A percentile compares a stretch with the other conserved stretches of the same genome.
phyloP scores from a whole-genome alignment of 495 filamentous ascomycete species.

The Elaphomyces granulatus region DNA sequence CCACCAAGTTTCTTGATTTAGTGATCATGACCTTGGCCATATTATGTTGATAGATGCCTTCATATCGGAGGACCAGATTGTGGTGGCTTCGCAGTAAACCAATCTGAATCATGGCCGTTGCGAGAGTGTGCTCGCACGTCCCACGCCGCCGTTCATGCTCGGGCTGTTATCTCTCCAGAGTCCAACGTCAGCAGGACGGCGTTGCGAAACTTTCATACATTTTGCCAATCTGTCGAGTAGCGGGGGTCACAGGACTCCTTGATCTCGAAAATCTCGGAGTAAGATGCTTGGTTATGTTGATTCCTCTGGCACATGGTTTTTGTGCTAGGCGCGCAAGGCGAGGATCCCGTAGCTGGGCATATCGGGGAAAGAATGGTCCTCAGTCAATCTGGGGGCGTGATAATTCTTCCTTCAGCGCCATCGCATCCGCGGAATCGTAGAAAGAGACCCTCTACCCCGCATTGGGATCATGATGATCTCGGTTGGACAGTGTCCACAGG shows the following conservation, averaged over 20 bases:
- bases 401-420: slow-evolving; percentile 58
- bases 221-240: slow-evolving; percentile 64
- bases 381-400: slow-evolving; percentile 55
- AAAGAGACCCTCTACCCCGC: slow-evolving; percentile 47
- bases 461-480: slow-evolving; percentile 19
- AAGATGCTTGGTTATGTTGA: slow-evolving; percentile 95
- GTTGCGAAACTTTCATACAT: slow-evolving; percentile 81
- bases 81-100: slow-evolving; percentile 63
- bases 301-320: slow-evolving; percentile 68
- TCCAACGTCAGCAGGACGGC: slow-evolving; percentile 79
- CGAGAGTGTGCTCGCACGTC: slow-evolving; percentile 60
- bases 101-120: slow-evolving; percentile 75
- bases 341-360: slow-evolving; percentile 76
- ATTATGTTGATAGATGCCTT: slow-evolving; percentile 53
- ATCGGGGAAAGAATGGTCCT: slow-evolving; percentile 72
- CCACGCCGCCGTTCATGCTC: slow-evolving; percentile 46
- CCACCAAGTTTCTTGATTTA: slow-evolving; percentile 82
- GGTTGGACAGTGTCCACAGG: slow-evolving; percentile 16
- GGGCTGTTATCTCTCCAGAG: slow-evolving; percentile 65
- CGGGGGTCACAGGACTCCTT: slow-evolving; percentile 89
- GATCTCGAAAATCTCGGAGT: slow-evolving; percentile 75
- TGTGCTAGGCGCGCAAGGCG: slow-evolving; percentile 75
- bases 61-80: slow-evolving; percentile 70
- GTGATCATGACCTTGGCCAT: slow-evolving; percentile 76
- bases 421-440: slow-evolving; percentile 65